Evolutionary conservation across 1,284 basidiomycete species (phyloP).

Genomic region (Leccinum ponderosum): DNA sequence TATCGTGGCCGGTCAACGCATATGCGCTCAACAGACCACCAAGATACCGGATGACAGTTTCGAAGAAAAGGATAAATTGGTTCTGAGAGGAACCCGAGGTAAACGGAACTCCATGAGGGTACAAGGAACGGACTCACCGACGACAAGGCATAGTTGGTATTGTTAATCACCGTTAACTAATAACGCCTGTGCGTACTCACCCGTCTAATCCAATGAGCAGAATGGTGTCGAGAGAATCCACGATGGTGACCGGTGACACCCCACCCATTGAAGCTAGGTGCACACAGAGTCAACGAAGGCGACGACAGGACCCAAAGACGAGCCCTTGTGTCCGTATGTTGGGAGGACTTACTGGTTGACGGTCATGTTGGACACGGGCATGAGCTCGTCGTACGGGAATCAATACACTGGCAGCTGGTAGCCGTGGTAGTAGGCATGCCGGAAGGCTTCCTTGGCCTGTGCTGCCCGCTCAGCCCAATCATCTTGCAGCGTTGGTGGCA

Average conservation of each 20-base stretch:
- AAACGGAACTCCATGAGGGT: neutral
- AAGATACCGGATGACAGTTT: slow-evolving; percentile 86
- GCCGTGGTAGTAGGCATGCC: slow-evolving; percentile 56
- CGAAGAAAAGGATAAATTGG: slow-evolving; percentile 64
- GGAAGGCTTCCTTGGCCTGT: slow-evolving; percentile 58
- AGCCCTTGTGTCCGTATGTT: neutral
- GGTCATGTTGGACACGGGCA: slow-evolving; percentile 46
- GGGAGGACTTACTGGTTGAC: slow-evolving; percentile 50
- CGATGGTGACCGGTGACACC: slow-evolving; percentile 62
- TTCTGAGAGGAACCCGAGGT: slow-evolving; percentile 20
- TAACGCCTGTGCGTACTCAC: slow-evolving; percentile 76
- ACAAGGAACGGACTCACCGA: slow-evolving; percentile 21
- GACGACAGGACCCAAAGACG: neutral
- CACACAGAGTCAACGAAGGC: slow-evolving; percentile 7
- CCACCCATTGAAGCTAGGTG: slow-evolving; percentile 76
- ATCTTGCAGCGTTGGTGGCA: slow-evolving; percentile 21
- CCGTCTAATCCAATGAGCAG: slow-evolving; percentile 79
- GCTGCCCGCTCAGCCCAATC: slow-evolving; percentile 56
- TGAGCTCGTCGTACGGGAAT: slow-evolving; percentile 59
- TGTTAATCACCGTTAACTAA: slow-evolving; percentile 51
- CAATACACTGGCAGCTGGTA: slow-evolving; percentile 52
- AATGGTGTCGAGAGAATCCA: slow-evolving; percentile 88
- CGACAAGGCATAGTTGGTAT: slow-evolving; percentile 59
- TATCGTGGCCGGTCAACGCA: slow-evolving; percentile 57
- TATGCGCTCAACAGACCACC: slow-evolving; percentile 83